A percentile compares a stretch with the other conserved stretches of the same genome.
Conservation (phyloP, 2,329 filamentous ascomycete genomes). For the Cercospora sp. region DNA sequence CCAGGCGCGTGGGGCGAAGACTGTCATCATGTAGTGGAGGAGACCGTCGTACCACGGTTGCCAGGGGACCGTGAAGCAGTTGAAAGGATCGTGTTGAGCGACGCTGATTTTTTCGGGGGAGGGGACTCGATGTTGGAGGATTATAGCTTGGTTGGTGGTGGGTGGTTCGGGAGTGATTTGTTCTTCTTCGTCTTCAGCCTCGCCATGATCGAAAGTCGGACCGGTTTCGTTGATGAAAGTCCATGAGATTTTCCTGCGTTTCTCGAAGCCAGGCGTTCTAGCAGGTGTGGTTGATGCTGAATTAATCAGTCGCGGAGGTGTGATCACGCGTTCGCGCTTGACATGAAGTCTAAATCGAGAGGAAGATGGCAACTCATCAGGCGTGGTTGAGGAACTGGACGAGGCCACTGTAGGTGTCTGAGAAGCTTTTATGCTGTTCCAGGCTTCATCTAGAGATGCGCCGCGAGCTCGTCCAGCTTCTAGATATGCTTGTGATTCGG, state of each 20-base stretch:
- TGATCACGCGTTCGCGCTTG: background rate
- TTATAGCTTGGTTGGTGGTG: background rate
- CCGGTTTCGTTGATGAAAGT: background rate
- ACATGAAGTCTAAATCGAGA: background rate
- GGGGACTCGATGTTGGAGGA: background rate
- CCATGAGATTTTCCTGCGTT: background rate
- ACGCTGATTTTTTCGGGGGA: background rate
- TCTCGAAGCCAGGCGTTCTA: background rate
- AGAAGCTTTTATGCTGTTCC: background rate
- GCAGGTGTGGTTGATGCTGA: background rate
- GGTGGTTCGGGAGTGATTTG: background rate
- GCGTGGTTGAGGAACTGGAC: background rate
- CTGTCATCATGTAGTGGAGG: slow-evolving; percentile 39
- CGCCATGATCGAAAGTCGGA: background rate
- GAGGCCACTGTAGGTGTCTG: background rate
- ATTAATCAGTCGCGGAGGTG: background rate
- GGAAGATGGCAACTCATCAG: background rate
- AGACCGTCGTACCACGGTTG: slow-evolving; percentile 35
- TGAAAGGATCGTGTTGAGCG: slow-evolving; percentile 33
- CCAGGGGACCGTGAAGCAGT: slow-evolving; percentile 35
- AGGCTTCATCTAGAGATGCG: too few species aligned
- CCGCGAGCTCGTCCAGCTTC: background rate
- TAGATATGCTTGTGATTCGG: background rate
- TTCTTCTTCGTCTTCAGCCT: too few species aligned
- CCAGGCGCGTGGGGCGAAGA: slow-evolving; percentile 39